Base-by-base conservation (phyloP, 495 filamentous ascomycete species). In the Cercophora sp. region DNA sequence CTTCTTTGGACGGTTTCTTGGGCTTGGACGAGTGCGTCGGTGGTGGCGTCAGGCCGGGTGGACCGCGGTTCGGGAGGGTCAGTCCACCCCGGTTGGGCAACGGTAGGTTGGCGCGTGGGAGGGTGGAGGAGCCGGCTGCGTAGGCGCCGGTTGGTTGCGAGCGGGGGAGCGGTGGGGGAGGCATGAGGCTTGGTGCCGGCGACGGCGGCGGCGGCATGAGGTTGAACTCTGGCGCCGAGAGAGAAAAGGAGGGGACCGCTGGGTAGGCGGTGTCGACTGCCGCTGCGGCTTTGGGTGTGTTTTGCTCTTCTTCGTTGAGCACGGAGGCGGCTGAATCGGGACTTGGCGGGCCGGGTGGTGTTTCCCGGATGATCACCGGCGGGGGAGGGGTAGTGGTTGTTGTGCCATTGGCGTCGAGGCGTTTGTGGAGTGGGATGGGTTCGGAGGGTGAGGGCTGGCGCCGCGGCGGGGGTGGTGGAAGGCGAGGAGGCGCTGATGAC, bases 1-100 rank as follows among this genome's bases (percentile, higher is more conserved):
- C 88, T 57, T 87, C 59, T 50, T 66, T 64, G 20, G 67, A 72
- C 15, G 76, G 76, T 55, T 77, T 79, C 8, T 68, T 48, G 8
- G 76, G 77, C 27, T 73, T 75, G 55, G 64, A 44, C 31, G 52
- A 61, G 62, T 76, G 74, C 2, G 76, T 73, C 0, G 72, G 79
- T 0, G 74, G 74, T 0, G 68, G 79, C 24, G 72, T 67, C 48
- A 62, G 55, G 37, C 25, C 20, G 44, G 37, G 26, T 6, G 60
- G 62, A 15, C 52, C 51, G 39, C 68, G 63, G 52, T 72, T 69
- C 11, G 68, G 69, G 22, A 67, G 57, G 25, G 53, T 54, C 43
- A 8, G 22, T 26, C 36, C 40, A 15, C 52, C 48, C 32, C 68
- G 63, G 54, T 70, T 71, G 8, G 70, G 70, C 13, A 66, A 56